Evolutionary conservation across 2,329 filamentous ascomycete genomes (phyloP).

Genomic region (Teratosphaeria gauchensis): DNA sequence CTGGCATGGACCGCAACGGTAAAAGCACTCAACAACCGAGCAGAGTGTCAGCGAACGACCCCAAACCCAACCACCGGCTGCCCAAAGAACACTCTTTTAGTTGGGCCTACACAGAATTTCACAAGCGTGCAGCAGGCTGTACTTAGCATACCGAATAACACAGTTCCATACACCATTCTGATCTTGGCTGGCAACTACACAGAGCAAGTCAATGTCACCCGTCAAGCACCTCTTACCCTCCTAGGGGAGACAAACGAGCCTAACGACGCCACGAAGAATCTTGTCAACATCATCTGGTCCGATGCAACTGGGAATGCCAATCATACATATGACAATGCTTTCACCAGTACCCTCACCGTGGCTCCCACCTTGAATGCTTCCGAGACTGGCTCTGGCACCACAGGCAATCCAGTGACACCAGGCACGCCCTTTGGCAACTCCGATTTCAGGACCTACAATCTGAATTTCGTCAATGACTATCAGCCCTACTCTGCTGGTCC

Average conservation of each 20-base stretch:
- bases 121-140: slow-evolving; percentile 40
- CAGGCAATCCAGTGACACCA: slow-evolving; percentile 50
- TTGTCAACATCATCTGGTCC: slow-evolving; percentile 50
- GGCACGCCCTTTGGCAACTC: slow-evolving; percentile 54
- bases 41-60: slow-evolving; percentile 29
- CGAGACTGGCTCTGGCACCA: slow-evolving; percentile 52
- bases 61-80: slow-evolving; percentile 30
- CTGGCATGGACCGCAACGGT: background rate
- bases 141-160: slow-evolving; percentile 36
- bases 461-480: slow-evolving; percentile 55
- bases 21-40: background rate
- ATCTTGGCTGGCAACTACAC: slow-evolving; percentile 51
- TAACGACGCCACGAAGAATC: slow-evolving; percentile 38
- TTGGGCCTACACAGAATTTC: slow-evolving; percentile 16
- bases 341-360: slow-evolving; percentile 52
- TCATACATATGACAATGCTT: slow-evolving; percentile 49
- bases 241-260: slow-evolving; percentile 47
- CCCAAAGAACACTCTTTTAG: slow-evolving; percentile 25
- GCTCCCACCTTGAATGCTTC: slow-evolving; percentile 55
- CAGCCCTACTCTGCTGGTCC: slow-evolving; percentile 46
- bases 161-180: slow-evolving; percentile 45
- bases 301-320: slow-evolving; percentile 42
- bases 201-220: slow-evolving; percentile 58
- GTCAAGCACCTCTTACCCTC: slow-evolving; percentile 50
- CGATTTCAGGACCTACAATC: slow-evolving; percentile 57